Evolutionary conservation across 345 rosid species (phyloP).

Genomic region (Luvunga scandens): DNA sequence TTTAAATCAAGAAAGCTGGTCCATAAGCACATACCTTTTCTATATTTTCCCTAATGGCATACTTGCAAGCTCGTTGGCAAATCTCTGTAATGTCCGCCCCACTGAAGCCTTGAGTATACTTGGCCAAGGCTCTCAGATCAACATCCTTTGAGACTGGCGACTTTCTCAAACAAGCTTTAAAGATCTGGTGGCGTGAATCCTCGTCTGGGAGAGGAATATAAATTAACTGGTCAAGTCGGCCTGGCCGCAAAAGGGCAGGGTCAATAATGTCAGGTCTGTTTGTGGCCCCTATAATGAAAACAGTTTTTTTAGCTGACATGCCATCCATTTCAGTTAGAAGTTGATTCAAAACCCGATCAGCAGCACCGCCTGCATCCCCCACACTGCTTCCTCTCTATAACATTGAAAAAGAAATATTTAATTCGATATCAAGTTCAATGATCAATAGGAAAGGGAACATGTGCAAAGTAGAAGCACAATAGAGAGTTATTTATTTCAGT

Average conservation of each 20-base stretch:
- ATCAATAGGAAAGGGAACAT: background rate
- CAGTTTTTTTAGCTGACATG: slow-evolving; percentile 66
- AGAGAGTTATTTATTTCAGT: background rate
- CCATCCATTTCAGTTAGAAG: slow-evolving; percentile 78
- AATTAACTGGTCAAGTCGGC: slow-evolving; percentile 66
- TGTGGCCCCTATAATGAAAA: slow-evolving; percentile 65
- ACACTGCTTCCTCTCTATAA: slow-evolving; percentile 60
- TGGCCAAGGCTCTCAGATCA: slow-evolving; percentile 60
- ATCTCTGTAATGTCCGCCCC: slow-evolving; percentile 73
- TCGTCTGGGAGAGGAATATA: slow-evolving; percentile 78
- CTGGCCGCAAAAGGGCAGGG: slow-evolving; percentile 55
- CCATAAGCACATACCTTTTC: slow-evolving; percentile 44
- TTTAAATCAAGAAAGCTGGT: background rate
- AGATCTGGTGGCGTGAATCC: slow-evolving; percentile 56
- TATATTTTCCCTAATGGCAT: slow-evolving; percentile 67
- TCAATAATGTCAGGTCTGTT: slow-evolving; percentile 62
- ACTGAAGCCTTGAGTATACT: slow-evolving; percentile 60
- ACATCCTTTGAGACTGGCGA: slow-evolving; percentile 56
- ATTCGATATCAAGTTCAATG: background rate
- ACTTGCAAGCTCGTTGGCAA: slow-evolving; percentile 66
- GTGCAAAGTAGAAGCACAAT: background rate
- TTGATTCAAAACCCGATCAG: slow-evolving; percentile 68
- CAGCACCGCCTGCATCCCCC: slow-evolving; percentile 73
- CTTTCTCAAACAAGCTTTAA: slow-evolving; percentile 59
- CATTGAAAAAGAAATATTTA: background rate